These are phyloP conservation scores for Zelopaecilomyces penicillatus DNA, from an alignment of 2,329 filamentous ascomycete species.

Conservation along the genomic window DNA sequence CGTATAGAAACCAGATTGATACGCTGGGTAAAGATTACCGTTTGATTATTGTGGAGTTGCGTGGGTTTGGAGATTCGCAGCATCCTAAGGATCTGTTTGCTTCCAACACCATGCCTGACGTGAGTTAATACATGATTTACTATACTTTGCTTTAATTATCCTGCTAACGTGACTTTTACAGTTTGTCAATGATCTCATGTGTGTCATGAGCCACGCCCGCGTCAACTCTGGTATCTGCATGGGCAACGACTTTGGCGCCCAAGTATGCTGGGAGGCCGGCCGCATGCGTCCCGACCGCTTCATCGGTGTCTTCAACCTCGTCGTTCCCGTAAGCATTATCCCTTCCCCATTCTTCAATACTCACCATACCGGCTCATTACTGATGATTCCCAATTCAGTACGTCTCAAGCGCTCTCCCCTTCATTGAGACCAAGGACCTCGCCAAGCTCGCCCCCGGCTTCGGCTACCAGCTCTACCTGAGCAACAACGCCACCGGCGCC, in stretches of 20 bases:
- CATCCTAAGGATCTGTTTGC: conserved; percentile 6
- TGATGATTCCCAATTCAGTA: neutral
- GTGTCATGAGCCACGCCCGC: conserved; percentile 6
- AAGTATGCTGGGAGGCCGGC: conserved; percentile 9
- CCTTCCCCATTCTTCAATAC: neutral
- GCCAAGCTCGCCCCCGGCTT: conserved; percentile 5
- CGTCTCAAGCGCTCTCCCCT: conserved; percentile 2
- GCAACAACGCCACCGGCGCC: conserved; percentile 6
- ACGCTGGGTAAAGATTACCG: conserved; percentile 6
- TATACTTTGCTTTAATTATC: too few species aligned
- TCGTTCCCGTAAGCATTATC: conserved; percentile 1
- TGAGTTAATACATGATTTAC: neutral
- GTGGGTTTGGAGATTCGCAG: conserved; percentile 4
- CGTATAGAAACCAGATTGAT: conserved; percentile 7
- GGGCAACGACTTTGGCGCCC: conserved; percentile 8
- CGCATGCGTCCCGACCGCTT: conserved; percentile 7
- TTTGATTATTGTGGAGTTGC: conserved; percentile 4
- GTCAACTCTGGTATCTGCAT: conserved; percentile 6
- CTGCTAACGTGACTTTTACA: too few species aligned
- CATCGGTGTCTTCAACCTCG: conserved; percentile 7
- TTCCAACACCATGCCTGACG: conserved; percentile 9
- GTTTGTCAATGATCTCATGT: conserved; percentile 5
- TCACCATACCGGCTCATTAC: neutral
- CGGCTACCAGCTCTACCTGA: conserved; percentile 6
- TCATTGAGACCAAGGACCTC: conserved; percentile 5